Conservation (phyloP, 176 grass and related monocot genomes). For the Triticum monococcum region DNA sequence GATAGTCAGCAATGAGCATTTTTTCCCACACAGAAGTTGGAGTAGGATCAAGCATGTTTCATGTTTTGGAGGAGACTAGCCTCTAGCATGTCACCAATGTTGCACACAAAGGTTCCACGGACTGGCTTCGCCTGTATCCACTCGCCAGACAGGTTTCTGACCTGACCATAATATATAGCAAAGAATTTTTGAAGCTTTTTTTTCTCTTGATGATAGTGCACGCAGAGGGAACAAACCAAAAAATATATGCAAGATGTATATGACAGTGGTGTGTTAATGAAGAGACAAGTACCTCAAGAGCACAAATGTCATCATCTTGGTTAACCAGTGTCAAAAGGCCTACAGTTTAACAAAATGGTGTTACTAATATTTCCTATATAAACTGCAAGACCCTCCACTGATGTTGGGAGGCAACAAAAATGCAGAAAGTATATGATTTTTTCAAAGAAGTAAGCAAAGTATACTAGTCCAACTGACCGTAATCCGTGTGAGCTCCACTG, state of each 20-base stretch:
- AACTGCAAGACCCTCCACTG: background rate
- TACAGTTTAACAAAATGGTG: slow-evolving; percentile 30
- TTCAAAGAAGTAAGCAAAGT: background rate
- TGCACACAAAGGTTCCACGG: slow-evolving; percentile 86
- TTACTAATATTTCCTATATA: background rate
- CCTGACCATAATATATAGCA: slow-evolving; percentile 33
- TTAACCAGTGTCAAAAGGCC: slow-evolving; percentile 88
- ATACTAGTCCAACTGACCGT: slow-evolving; percentile 46
- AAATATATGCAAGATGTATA: background rate
- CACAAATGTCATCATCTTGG: slow-evolving; percentile 89
- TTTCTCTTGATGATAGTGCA: background rate
- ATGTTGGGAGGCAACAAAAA: background rate
- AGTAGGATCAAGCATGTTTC: background rate
- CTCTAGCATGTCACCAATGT: slow-evolving; percentile 94
- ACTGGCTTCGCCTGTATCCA: slow-evolving; percentile 81
- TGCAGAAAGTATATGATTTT: background rate
- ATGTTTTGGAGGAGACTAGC: slow-evolving; percentile 10
- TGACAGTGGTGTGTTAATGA: background rate
- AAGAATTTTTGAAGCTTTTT: background rate
- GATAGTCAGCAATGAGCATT: background rate
- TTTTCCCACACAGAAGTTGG: background rate
- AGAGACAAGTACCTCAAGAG: slow-evolving; percentile 73
- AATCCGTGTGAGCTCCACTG: slow-evolving; percentile 96
- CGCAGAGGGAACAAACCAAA: background rate
- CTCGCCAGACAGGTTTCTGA: slow-evolving; percentile 70